Evolutionary conservation across 768 basidiomycete genomes (phyloP), one percentile per base, ranked within the genome.

Genomic region (Pilatotrama ljubarskyi): DNA sequence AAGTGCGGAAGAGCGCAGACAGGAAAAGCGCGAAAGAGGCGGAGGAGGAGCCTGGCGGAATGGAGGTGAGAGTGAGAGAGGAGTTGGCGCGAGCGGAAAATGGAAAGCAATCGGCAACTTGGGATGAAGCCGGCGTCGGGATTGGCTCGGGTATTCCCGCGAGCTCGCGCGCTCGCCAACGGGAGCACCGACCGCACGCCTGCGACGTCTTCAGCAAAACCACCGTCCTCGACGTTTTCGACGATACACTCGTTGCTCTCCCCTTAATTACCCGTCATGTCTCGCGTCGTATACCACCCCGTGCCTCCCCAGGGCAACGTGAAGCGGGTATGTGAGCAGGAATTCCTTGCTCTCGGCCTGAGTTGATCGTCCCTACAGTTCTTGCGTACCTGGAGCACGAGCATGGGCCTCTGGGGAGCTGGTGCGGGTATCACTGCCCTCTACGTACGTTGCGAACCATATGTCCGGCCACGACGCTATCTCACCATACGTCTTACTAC

Each of bases 381-480:
- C 49, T 52, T 53, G 37, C 70, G 74, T 61, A 81, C 77, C 42
- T 92, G 90, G 91, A 72, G 75, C 22, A 73, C 83, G 4, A 82
- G 79, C 60, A 73, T 88, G 55, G 81, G 82, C 25, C 71, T 90
- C 43, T 93, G 91, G 91, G 88, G 89, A 57, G 74, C 80, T 54
- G 86, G 88, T 64, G 81, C 76, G 64, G 90, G 91, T 53, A 77
- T 84, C 32, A 82, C 84, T 50, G 87, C 80, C 48, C 74, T 91
- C 69, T 80, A 90, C 69, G 91, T 92, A 72, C 63, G 84, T 76
- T 26, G 24, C 24, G 41, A 1, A 22, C 17, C 17, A 18, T 24
- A n/a, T 24, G 7, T 49, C 25, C 40, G 42, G n/a, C 18, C 11
- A 29, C 11, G 26, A 11, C 10, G 20, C 35, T 50, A 40, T 57